These are phyloP conservation scores for Hemileia vastatrix DNA, from an alignment of 1,284 basidiomycete genomes.

Conservation along the genomic window DNA sequence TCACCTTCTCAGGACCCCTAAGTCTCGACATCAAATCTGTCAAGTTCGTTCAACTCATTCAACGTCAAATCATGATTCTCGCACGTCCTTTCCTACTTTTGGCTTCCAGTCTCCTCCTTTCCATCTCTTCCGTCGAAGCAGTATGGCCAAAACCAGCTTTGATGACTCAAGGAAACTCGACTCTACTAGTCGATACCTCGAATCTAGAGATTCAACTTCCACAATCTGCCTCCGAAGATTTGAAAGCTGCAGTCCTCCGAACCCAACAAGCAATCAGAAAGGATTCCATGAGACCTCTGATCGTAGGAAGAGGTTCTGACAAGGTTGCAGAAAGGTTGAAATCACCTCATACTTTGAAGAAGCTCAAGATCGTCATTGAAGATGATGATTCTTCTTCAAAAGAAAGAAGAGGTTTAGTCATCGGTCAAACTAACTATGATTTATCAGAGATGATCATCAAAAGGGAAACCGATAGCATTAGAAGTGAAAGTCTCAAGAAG, in stretches of 20 bases:
- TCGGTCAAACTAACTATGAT: not conserved
- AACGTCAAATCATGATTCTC: not conserved
- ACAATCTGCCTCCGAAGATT: slow-evolving; percentile 24
- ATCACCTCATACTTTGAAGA: slow-evolving; percentile 15
- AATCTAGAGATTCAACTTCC: slow-evolving; percentile 25
- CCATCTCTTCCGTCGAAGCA: slow-evolving; percentile 10
- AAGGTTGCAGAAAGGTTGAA: slow-evolving; percentile 9
- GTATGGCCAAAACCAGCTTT: slow-evolving; percentile 31
- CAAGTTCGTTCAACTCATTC: no score
- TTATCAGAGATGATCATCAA: not conserved
- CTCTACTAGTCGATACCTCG: slow-evolving; percentile 22
- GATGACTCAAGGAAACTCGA: slow-evolving; percentile 6
- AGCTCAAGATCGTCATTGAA: slow-evolving; percentile 27
- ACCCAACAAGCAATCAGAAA: slow-evolving; percentile 5
- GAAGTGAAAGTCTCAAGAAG: not conserved
- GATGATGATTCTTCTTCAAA: slow-evolving; percentile 17
- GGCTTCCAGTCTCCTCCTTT: not conserved
- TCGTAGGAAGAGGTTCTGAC: slow-evolving; percentile 27
- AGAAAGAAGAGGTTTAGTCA: not conserved
- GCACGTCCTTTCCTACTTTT: not conserved
- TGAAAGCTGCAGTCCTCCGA: slow-evolving; percentile 17
- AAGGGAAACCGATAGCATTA: not conserved
- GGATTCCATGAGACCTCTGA: slow-evolving; percentile 24
- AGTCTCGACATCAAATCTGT: no score
- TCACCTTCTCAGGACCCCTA: no score